Base-by-base conservation (phyloP, 2,329 filamentous ascomycete species). In the Claviceps africana region DNA sequence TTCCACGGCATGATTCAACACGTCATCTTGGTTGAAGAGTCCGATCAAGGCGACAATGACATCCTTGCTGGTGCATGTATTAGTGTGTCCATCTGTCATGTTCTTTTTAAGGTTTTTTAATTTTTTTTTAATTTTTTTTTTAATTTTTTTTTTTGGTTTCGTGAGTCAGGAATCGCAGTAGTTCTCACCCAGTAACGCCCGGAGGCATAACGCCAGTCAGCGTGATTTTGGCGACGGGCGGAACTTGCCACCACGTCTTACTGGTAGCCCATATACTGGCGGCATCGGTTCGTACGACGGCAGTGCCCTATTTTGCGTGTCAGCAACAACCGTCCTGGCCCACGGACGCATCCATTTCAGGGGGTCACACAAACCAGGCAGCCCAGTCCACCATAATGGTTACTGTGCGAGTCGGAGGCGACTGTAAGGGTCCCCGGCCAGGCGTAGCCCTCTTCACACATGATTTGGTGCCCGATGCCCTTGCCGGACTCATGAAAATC, bases 41-140 rank as follows among this genome's bases (percentile, higher is more conserved):
- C 86, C 87, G 59, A 88, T 94, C 1, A 97, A 76, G 0, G 88
- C 87, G 28, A 96, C 79, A 58, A 97, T 97, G 13, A 95, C 86
- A 65, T 97, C 93, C 68, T 98, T 97, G 30, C 45, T 47, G 31
- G 13, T 6, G n/a, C 45, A 13, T 10, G 11, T 22, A 31, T 47
- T 31, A 47, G 45, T 47, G 17, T 22, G 45, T 21, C n/a, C n/a
- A n/a, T n/a, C n/a, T n/a, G n/a, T n/a, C n/a, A n/a, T n/a, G n/a
- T n/a, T n/a, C n/a, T n/a, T n/a, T n/a, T n/a, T n/a, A n/a, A n/a
- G n/a, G n/a, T n/a, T n/a, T n/a, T n/a, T n/a, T 25, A 25, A 25
- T 25, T 25, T 25, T 25, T 25, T 25, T 25, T 25, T 25, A 3
- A 3, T 25, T 25, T 25, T 25, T 25, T 25, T 25, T 25, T 25